These are phyloP conservation scores for Penicillium capsulatum DNA, from an alignment of 2,329 filamentous ascomycete genomes.

Conservation along the genomic window DNA sequence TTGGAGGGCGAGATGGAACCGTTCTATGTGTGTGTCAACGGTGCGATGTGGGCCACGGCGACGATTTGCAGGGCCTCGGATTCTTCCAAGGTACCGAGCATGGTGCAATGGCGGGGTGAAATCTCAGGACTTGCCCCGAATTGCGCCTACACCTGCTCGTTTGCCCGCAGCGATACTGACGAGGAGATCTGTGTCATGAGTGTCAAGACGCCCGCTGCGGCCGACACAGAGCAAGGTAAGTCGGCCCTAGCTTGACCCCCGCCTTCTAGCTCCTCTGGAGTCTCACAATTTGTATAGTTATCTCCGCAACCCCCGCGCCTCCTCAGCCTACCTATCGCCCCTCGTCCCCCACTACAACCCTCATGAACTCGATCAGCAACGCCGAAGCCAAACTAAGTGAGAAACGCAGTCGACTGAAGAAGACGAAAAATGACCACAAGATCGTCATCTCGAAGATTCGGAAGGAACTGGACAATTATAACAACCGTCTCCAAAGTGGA, in stretches of 20 bases:
- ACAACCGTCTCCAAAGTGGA: conserved; percentile 55
- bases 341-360: conserved; percentile 60
- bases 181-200: conserved; percentile 57
- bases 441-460: conserved; percentile 54
- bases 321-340: conserved; percentile 58
- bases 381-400: conserved; percentile 59
- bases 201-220: conserved; percentile 59
- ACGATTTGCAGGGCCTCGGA: conserved; percentile 49
- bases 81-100: conserved; percentile 42
- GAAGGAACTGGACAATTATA: conserved; percentile 58
- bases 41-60: conserved; percentile 61
- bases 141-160: conserved; percentile 61
- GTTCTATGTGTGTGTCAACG: conserved; percentile 63
- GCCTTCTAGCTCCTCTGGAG: not conserved
- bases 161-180: conserved; percentile 54
- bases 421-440: conserved; percentile 60
- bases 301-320: conserved; percentile 44
- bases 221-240: conserved; percentile 56
- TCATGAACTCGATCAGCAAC: conserved; percentile 61
- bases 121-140: conserved; percentile 62
- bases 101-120: conserved; percentile 55
- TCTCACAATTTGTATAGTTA: conserved; percentile 17
- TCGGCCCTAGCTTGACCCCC: not conserved
- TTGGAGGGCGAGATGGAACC: conserved; percentile 47
- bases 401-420: conserved; percentile 55